Evolutionary conservation across 805 yeast species (phyloP).

Genomic region (Tanozyma kutaoensis): DNA sequence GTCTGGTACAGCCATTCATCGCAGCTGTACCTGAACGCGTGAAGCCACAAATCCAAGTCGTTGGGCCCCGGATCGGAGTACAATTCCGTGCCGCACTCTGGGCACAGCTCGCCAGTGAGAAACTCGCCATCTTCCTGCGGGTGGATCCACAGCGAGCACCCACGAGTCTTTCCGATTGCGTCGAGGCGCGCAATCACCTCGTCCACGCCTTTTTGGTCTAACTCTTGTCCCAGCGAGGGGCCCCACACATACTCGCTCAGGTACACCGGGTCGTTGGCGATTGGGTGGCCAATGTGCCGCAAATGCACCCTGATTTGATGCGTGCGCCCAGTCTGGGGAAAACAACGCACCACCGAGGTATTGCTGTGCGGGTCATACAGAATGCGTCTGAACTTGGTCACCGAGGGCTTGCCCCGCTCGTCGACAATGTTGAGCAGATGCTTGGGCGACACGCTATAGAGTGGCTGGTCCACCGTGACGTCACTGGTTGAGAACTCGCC

Average conservation of each 20-base stretch:
- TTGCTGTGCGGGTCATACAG: conserved; percentile 47
- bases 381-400: conserved; percentile 53
- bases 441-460: conserved; percentile 62
- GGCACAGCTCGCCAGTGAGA: conserved; percentile 43
- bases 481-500: conserved; percentile 61
- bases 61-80: conserved; percentile 84
- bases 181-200: conserved; percentile 38
- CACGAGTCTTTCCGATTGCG: conserved; percentile 54
- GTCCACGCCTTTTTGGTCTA: too few species aligned
- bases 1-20: conserved; percentile 65
- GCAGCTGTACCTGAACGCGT: conserved; percentile 72
- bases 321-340: conserved; percentile 85
- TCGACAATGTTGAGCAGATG: conserved; percentile 49
- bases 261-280: conserved; percentile 86
- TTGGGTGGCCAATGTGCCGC: conserved; percentile 81
- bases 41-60: conserved; percentile 82
- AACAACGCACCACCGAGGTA: conserved; percentile 66
- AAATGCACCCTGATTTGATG: conserved; percentile 93
- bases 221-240: too few species aligned
- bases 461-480: conserved; percentile 50
- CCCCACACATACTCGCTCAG: conserved; percentile 71
- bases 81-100: conserved; percentile 51
- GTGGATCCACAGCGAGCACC: conserved; percentile 58
- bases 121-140: conserved; percentile 55
- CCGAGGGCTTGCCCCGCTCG: conserved; percentile 54